Base-by-base conservation (phyloP, 176 grass and related monocot species). In the Aechmea fasciata region DNA sequence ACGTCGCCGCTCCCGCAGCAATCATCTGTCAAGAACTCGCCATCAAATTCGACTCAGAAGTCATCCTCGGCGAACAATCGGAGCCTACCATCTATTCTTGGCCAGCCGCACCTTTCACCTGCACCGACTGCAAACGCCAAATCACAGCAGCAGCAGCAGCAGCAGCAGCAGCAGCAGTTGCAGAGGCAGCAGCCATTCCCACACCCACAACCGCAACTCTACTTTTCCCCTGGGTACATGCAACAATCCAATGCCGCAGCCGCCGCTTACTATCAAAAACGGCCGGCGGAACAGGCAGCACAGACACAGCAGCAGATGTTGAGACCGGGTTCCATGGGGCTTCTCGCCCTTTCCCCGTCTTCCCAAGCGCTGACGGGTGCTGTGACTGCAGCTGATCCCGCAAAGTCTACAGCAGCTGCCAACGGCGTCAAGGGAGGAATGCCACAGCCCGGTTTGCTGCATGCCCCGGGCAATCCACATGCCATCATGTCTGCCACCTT, bases 71-170 rank as follows among this genome's bases (percentile, higher is more conserved):
- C 77, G 10, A 81, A 76, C 64, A 83, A 86, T 77, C 84, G 82
- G 71, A 87, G 70, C 52, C 80, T 81, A 65, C 78, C 84, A 59
- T 88, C 94, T 1, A 93, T 99, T 66, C 87, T 93, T 52, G 90
- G 90, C 9, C 90, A 93, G 29, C 87, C 87, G 0, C 86, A 80
- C 50, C 66, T 83, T 3, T 52, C 68, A 10, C 64, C 83, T 51
- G 78, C 69, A 55, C 64, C 83, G 26, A 87, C 79, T 71, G 72
- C 71, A 0, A 79, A 75, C 49, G 79, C 77, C 54, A 99, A 93
- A 70, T 62, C 66, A 41, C 87, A 85, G 24, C 93, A 92, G 65
- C 68, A 86, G 10, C 87, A 93, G 48, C 47, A 80, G 17, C 8
- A n/a, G n/a, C n/a, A n/a, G n/a, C n/a, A 92, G 68, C 68, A 86